Evolutionary conservation across 2,329 filamentous ascomycete species (phyloP).

Genomic region (Helotiales sp.): DNA sequence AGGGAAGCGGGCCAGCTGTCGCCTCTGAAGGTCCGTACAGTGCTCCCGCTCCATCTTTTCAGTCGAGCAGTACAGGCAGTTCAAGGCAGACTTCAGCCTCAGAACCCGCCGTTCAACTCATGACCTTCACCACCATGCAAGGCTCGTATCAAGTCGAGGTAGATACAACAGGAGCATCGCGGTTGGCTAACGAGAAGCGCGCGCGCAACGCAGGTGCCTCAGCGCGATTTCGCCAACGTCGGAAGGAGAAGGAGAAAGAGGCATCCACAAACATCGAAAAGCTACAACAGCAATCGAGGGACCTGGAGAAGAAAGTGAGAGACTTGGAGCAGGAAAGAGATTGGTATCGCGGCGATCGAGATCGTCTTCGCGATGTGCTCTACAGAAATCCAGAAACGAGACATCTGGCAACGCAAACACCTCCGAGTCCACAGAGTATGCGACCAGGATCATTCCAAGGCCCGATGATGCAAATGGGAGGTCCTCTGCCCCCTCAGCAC

Average conservation of each 20-base stretch:
- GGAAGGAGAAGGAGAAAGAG: slow-evolving; percentile 80
- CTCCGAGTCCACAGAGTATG: slow-evolving; percentile 47
- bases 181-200: slow-evolving; percentile 81
- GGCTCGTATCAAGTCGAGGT: slow-evolving; percentile 64
- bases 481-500: slow-evolving; percentile 17
- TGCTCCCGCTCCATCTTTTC: slow-evolving; percentile 30
- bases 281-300: slow-evolving; percentile 69
- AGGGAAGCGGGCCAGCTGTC: slow-evolving; percentile 30
- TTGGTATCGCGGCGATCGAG: slow-evolving; percentile 71
- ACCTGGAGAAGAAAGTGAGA: slow-evolving; percentile 56
- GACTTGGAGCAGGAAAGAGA: slow-evolving; percentile 64
- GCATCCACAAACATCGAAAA: slow-evolving; percentile 68
- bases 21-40: slow-evolving; percentile 37
- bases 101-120: slow-evolving; percentile 35
- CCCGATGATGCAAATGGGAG: slow-evolving; percentile 11
- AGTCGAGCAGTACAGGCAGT: slow-evolving; percentile 31
- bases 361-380: slow-evolving; percentile 69
- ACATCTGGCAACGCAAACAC: slow-evolving; percentile 51
- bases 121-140: slow-evolving; percentile 47
- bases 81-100: slow-evolving; percentile 35
- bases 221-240: slow-evolving; percentile 75
- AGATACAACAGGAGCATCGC: slow-evolving; percentile 79
- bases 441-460: slow-evolving; percentile 26
- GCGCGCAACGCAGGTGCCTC: slow-evolving; percentile 84
- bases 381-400: slow-evolving; percentile 57